Base-by-base conservation (phyloP, 805 yeast species). In the Hyphopichia homilentoma region DNA sequence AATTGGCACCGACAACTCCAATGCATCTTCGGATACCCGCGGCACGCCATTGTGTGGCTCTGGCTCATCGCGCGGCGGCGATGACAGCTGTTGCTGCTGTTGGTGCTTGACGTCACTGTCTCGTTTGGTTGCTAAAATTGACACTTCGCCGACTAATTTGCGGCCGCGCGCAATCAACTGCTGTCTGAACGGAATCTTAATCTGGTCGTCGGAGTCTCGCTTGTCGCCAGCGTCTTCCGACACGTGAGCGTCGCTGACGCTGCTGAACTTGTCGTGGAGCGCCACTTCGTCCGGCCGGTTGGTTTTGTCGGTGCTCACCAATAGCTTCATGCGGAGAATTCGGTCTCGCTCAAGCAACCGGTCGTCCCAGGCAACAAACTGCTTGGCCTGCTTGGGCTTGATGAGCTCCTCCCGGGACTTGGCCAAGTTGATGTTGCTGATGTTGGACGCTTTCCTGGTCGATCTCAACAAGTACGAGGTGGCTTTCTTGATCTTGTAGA, bases 401-500 rank as follows among this genome's bases (percentile, higher is more conserved):
- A 65, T 55, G 11, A 65, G 51, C 29, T 62, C 69, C 19, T 66
- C 72, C 40, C 55, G 48, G 11, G 71, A 59, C 35, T 60, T 65
- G 16, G 50, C 44, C 25, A 58, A 41, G 29, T 62, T 58, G 16
- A 55, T 42, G 34, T 59, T 64, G 32, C 61, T 54, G 15, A 66
- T 59, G 11, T 57, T 60, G 13, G 73, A 61, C 2, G 68, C 64
- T 36, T 75, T 75, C 39, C 81, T 66, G 0, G 80, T 73, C 6
- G 83, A 70, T 41, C 86, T 67, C 43, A 75, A 68, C 25, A 81
- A 59, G 41, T 75, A 71, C 2, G 81, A 71, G 2, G 81, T 73
- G 15, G 76, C 75, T 45, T 79, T 80, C 47, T 77, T 79, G 4
- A 81, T 72, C 45, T 77, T 80, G 35, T 69, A 62, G 7, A 83